A percentile compares a stretch with the other conserved stretches of the same genome.
phyloP scores from a whole-genome alignment of 2,329 filamentous ascomycete species.

The Aulographum hederae region DNA sequence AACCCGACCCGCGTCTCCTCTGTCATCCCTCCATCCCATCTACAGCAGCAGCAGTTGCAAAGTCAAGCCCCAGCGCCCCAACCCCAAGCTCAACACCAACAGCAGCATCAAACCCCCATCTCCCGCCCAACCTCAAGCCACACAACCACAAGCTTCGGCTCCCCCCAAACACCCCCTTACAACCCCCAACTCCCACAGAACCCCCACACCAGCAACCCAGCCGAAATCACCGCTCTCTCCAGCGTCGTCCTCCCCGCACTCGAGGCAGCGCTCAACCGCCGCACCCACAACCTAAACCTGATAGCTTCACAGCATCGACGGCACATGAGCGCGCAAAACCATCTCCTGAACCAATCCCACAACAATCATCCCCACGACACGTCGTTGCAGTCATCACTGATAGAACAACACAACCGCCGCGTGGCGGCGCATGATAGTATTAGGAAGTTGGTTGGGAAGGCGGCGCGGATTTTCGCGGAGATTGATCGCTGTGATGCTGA shows the following conservation, averaged over 20 bases:
- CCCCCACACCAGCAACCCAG: slow-evolving; percentile 36
- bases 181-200: slow-evolving; percentile 38
- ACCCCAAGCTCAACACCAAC: neutral
- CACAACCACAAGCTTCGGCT: slow-evolving; percentile 37
- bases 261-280: slow-evolving; percentile 73
- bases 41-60: too few species aligned
- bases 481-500: slow-evolving; percentile 78
- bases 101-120: slow-evolving; percentile 3
- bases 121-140: slow-evolving; percentile 9
- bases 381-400: too few species aligned
- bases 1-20: slow-evolving; percentile 1
- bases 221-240: slow-evolving; percentile 68
- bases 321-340: too few species aligned
- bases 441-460: slow-evolving; percentile 61
- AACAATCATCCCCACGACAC: neutral
- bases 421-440: slow-evolving; percentile 59
- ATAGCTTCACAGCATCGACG: neutral
- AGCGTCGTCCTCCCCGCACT: slow-evolving; percentile 88
- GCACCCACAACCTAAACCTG: slow-evolving; percentile 15
- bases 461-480: slow-evolving; percentile 69
- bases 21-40: neutral
- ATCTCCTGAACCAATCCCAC: neutral
- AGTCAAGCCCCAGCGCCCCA: too few species aligned
- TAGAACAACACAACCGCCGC: neutral
- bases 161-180: slow-evolving; percentile 36